phyloP scores from a whole-genome alignment of 345 rosid genomes.

The Erucastrum elatum region DNA sequence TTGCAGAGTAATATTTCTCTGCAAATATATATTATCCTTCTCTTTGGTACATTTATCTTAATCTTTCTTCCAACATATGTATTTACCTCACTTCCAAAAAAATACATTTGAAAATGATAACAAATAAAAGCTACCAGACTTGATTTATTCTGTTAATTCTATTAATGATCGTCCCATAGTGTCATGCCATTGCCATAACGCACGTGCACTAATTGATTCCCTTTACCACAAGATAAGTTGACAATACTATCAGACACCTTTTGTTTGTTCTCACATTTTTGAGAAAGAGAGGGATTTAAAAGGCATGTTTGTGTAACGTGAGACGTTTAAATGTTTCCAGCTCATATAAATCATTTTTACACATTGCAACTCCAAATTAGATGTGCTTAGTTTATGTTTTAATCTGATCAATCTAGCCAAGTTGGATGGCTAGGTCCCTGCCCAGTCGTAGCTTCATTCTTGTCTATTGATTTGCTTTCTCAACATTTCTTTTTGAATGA shows the following conservation, averaged over 20 bases:
- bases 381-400: not conserved
- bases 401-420: not conserved
- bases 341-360: not conserved
- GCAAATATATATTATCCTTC: conserved; percentile 20
- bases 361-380: not conserved
- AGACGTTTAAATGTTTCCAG: not conserved
- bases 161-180: not conserved
- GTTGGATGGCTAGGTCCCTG: not conserved
- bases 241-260: not conserved
- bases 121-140: not conserved
- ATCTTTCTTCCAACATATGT: not conserved
- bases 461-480: not conserved
- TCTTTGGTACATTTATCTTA: conserved; percentile 40
- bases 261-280: not conserved
- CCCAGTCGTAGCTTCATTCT: not conserved
- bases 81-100: not conserved
- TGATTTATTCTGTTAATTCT: not conserved
- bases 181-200: not conserved
- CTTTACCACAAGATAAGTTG: not conserved
- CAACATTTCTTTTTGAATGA: too few species aligned
- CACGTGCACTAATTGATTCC: not conserved
- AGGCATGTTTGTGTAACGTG: not conserved
- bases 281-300: not conserved
- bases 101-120: not conserved
- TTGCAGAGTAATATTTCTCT: conserved; percentile 31